Base-by-base conservation (phyloP, 2,329 filamentous ascomycete species). In the Mycosphaerella sp. region DNA sequence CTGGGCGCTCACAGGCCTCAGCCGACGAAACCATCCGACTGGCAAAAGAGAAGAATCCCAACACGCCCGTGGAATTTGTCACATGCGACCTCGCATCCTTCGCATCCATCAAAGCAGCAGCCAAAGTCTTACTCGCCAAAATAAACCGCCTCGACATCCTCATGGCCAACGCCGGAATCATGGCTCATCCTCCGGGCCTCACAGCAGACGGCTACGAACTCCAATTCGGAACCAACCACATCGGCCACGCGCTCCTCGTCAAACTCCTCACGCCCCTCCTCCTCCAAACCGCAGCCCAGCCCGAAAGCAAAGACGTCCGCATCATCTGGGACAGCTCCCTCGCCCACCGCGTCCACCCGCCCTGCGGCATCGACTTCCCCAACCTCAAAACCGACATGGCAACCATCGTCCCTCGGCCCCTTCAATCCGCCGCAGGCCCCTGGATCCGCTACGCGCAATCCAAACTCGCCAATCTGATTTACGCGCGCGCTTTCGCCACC, bases 401-500 rank as follows among this genome's bases (percentile, higher is more conserved):
- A 12, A 41, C 50, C 39, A 53, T 59, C 18, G 42, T 50, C 13
- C 43, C 40, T 13, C 25, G 49, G 37, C 37, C 37, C 4, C 28
- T 49, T 13, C 45, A 49, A 42, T 10, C 18, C 21, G 32, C 34
- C 9, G 14, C 45, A 6, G 51, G 46, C 12, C 53, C 53, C 6
- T 59, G 54, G 54, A 12, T 50, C 12, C 70, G 74, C 21, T 79
- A 79, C 61, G 74, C 72, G 3, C 68, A 73, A 37, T 71, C 69
- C 28, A 79, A 79, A 56, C 68, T 79, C 4, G 74, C 75, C 4
- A 77, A 78, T 40, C 64, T 79, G 10, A 68, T 78, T 0, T 77
- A 71, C 57, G 65, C 73, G 0, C 59, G 66, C 6, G 66, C 73
- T 37, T 65, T 77, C 2, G 72, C 73, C 0, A 52, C 60, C 12